Conservation (phyloP, 495 filamentous ascomycete species). For the Neurospora intermedia region DNA sequence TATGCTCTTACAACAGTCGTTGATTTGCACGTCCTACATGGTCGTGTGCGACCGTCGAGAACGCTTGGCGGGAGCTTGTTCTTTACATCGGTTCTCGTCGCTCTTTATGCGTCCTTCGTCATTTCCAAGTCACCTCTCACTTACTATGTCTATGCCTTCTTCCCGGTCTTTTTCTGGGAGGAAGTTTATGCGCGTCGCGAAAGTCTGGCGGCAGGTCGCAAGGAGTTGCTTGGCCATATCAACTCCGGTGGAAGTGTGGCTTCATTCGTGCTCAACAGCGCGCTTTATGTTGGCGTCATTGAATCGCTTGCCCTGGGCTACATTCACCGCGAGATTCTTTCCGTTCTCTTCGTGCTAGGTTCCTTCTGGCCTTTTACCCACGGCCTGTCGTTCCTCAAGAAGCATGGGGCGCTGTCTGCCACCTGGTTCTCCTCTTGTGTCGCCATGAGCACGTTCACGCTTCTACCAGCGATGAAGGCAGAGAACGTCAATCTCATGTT, state of each 20-base stretch:
- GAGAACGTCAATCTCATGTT: constrained; percentile 75
- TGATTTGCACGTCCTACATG: constrained; percentile 78
- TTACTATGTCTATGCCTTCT: constrained; percentile 89
- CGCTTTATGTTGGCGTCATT: constrained; percentile 61
- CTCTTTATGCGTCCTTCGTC: constrained; percentile 66
- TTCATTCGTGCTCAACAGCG: constrained; percentile 48
- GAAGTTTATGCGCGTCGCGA: constrained; percentile 76
- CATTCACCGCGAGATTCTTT: constrained; percentile 80
- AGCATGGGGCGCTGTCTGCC: constrained; percentile 49
- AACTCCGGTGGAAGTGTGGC: constrained; percentile 43
- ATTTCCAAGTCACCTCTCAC: constrained; percentile 69
- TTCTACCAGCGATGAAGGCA: constrained; percentile 75
- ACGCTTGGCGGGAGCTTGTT: constrained; percentile 47
- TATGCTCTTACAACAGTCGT: constrained; percentile 89
- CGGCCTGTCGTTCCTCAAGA: constrained; percentile 57
- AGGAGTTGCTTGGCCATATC: constrained; percentile 58
- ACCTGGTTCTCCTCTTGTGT: constrained; percentile 70
- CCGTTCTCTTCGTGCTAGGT: constrained; percentile 63
- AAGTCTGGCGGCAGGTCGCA: constrained; percentile 55
- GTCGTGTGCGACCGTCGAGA: constrained; percentile 54
- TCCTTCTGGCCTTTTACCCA: constrained; percentile 70
- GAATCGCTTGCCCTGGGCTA: constrained; percentile 76
- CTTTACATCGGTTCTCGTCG: constrained; percentile 66
- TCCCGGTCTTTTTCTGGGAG: constrained; percentile 93
- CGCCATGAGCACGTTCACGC: constrained; percentile 82